A percentile compares a stretch with the other conserved stretches of the same genome.
These are phyloP conservation scores for Jamesozyma rosinii DNA, from an alignment of 805 yeast genomes.

Conservation along the genomic window DNA sequence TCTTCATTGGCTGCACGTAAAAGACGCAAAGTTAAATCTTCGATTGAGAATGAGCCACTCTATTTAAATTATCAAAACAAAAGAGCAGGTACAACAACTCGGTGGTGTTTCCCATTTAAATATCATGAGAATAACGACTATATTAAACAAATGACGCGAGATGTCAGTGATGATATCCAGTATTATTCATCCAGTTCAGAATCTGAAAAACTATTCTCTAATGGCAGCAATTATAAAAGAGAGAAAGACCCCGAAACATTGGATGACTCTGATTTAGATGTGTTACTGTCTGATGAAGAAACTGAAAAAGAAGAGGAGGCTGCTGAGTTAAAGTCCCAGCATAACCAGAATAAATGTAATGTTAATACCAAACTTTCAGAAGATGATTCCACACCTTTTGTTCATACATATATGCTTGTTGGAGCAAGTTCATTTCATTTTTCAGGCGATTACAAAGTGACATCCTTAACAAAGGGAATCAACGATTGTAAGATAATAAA, in stretches of 20 bases:
- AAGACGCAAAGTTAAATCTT: neutral
- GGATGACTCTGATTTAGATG: conserved; percentile 24
- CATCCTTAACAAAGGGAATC: conserved; percentile 11
- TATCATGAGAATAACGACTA: neutral
- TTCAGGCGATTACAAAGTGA: conserved; percentile 8
- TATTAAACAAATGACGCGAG: neutral
- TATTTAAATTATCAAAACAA: neutral
- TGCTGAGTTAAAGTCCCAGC: neutral
- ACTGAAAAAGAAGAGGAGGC: neutral
- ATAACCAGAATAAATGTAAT: neutral
- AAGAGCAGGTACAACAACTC: neutral
- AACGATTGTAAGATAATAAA: conserved; percentile 10
- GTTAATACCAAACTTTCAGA: neutral
- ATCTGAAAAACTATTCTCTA: neutral
- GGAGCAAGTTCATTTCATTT: conserved; percentile 11
- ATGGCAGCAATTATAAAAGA: neutral
- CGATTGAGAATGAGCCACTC: neutral
- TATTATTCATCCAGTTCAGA: neutral
- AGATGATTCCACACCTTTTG: neutral
- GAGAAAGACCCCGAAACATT: conserved; percentile 21
- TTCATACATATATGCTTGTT: conserved; percentile 8
- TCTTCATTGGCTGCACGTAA: neutral
- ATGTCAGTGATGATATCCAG: neutral
- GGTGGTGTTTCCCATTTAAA: conserved; percentile 6
- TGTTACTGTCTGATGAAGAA: conserved; percentile 5